Conservation (phyloP, 139 green algal genomes). For the Chlorella sp. region DNA sequence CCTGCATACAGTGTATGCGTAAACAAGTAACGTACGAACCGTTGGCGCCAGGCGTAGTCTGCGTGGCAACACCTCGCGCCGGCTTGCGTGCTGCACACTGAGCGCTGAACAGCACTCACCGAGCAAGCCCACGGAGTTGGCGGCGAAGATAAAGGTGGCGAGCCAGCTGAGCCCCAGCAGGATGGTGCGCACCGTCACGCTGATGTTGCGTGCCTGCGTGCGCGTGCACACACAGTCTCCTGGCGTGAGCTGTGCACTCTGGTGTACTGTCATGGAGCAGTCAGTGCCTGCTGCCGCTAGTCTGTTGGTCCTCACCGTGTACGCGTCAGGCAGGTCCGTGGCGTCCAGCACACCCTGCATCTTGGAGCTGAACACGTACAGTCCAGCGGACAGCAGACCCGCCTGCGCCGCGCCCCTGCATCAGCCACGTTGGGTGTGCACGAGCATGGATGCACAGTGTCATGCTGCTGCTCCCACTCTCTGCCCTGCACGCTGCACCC, state of each 20-base stretch:
- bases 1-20: constrained; percentile 11
- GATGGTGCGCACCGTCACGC: constrained; percentile 66
- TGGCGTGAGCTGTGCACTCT: too few species aligned
- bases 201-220: constrained; percentile 53
- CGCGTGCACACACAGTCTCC: too few species aligned
- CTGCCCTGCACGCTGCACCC: too few species aligned
- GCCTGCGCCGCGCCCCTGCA: constrained; percentile 45
- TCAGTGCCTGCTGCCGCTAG: too few species aligned
- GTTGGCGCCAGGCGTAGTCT: background rate
- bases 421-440: too few species aligned
- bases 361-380: constrained; percentile 57
- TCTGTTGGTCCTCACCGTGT: constrained; percentile 30
- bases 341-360: constrained; percentile 18
- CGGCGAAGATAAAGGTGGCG: constrained; percentile 65
- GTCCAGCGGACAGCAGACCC: constrained; percentile 29
- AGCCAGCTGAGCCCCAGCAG: constrained; percentile 60
- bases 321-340: constrained; percentile 28
- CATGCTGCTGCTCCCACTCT: too few species aligned
- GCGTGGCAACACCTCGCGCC: background rate
- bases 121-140: constrained; percentile 51
- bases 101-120: too few species aligned
- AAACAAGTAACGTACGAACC: background rate
- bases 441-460: too few species aligned
- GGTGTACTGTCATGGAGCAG: too few species aligned
- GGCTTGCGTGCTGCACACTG: background rate